Conservation (phyloP, 306 rosid genomes). For the Fragaria iinumae region DNA sequence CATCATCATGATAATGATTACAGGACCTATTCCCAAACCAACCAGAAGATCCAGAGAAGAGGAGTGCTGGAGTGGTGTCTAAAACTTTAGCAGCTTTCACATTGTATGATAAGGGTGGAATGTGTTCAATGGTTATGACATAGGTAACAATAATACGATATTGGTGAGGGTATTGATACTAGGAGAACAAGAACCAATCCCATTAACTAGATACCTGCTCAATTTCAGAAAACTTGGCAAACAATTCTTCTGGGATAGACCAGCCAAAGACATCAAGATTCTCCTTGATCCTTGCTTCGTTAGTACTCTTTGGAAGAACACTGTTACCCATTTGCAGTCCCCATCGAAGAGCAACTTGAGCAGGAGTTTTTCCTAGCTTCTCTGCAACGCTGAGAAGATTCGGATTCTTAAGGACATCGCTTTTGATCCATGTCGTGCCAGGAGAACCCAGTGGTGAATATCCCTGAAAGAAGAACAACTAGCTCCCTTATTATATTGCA, state of each 20-base stretch:
- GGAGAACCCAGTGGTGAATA: constrained; percentile 74
- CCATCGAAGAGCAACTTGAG: constrained; percentile 73
- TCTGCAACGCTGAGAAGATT: constrained; percentile 33
- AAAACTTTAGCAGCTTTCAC: background rate
- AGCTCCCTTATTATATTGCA: background rate
- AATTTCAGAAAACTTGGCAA: constrained; percentile 38
- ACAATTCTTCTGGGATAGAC: constrained; percentile 60
- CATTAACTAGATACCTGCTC: constrained; percentile 42
- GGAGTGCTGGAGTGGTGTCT: background rate
- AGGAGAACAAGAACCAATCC: background rate
- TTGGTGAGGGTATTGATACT: background rate
- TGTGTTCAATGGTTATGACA: background rate
- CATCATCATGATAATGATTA: background rate
- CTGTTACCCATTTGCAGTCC: constrained; percentile 73
- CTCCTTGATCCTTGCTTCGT: constrained; percentile 60
- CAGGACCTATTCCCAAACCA: background rate
- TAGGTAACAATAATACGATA: background rate
- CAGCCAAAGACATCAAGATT: constrained; percentile 61
- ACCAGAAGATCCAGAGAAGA: background rate
- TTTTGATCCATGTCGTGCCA: constrained; percentile 53
- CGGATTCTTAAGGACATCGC: constrained; percentile 57
- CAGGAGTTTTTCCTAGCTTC: constrained; percentile 57
- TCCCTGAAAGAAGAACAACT: constrained; percentile 34
- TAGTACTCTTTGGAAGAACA: constrained; percentile 68
- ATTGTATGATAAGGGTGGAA: background rate